A percentile compares a stretch with the other conserved stretches of the same genome.
Evolutionary conservation across 441 rosid genomes (phyloP).

Genomic region (Syzygium syzygioides): DNA sequence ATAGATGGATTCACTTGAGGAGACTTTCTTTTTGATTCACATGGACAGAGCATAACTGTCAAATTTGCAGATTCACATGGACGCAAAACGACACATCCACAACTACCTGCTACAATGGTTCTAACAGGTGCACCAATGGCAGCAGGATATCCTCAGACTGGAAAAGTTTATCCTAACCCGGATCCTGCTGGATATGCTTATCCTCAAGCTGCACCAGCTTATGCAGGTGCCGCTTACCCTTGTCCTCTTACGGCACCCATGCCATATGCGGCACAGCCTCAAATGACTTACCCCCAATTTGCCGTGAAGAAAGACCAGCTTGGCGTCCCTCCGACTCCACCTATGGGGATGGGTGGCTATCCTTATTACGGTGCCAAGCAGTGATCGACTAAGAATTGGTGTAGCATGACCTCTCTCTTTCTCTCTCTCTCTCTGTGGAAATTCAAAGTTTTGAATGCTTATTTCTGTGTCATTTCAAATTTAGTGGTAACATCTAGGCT

Average conservation of each 20-base stretch:
- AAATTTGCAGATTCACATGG: slow-evolving; percentile 51
- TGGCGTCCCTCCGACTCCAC: slow-evolving; percentile 25
- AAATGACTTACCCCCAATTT: slow-evolving; percentile 23
- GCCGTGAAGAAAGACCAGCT: slow-evolving; percentile 30
- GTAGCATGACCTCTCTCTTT: not conserved
- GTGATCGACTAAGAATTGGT: not conserved
- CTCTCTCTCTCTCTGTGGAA: not conserved
- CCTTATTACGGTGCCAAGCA: slow-evolving; percentile 37
- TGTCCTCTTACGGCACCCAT: slow-evolving; percentile 29
- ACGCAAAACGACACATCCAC: slow-evolving; percentile 32
- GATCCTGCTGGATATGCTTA: slow-evolving; percentile 35
- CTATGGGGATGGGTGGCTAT: slow-evolving; percentile 43
- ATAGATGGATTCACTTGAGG: slow-evolving; percentile 2
- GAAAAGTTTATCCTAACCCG: slow-evolving; percentile 26
- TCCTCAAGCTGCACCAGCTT: slow-evolving; percentile 32
- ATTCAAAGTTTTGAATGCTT: not conserved
- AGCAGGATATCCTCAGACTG: slow-evolving; percentile 38
- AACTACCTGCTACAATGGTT: slow-evolving; percentile 24
- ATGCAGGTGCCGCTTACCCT: slow-evolving; percentile 27
- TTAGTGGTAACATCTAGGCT: not conserved
- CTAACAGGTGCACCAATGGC: slow-evolving; percentile 24
- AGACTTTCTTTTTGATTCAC: slow-evolving; percentile 7
- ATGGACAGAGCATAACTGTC: slow-evolving; percentile 43
- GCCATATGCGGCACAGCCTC: slow-evolving; percentile 29
- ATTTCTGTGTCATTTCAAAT: not conserved